These are phyloP conservation scores for Cercis canadensis DNA, from an alignment of 306 rosid genomes.

Conservation along the genomic window DNA sequence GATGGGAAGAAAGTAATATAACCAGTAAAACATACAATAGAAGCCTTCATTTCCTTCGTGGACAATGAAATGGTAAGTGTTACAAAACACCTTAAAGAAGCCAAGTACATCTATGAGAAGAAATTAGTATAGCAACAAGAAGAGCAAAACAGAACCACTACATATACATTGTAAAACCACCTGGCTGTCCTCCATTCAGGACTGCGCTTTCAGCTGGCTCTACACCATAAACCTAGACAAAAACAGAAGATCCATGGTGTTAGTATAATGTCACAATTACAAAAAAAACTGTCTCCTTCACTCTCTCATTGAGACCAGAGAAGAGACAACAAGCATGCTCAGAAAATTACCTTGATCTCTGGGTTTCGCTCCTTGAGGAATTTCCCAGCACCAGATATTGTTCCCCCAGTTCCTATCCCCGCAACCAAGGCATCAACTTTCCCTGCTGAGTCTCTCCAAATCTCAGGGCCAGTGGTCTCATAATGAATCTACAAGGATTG, in stretches of 20 bases:
- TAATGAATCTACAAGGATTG: conserved; percentile 68
- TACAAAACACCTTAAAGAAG: background rate
- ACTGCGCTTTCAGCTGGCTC: conserved; percentile 86
- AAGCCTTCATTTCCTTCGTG: background rate
- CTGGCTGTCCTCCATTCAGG: conserved; percentile 75
- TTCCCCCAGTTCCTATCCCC: conserved; percentile 89
- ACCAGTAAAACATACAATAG: background rate
- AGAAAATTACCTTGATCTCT: conserved; percentile 60
- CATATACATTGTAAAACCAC: conserved; percentile 45
- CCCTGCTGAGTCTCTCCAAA: conserved; percentile 82
- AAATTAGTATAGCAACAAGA: background rate
- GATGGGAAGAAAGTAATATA: background rate
- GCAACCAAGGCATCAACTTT: conserved; percentile 73
- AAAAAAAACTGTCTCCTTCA: conserved; percentile 6
- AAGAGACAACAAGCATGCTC: too few species aligned
- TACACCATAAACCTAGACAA: conserved; percentile 66
- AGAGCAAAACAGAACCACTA: background rate
- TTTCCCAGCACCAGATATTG: conserved; percentile 69
- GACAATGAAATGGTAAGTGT: background rate
- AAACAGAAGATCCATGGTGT: conserved; percentile 1
- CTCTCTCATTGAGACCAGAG: conserved; percentile 5
- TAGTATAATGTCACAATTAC: background rate
- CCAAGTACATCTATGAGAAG: background rate
- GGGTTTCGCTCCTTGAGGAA: conserved; percentile 83
- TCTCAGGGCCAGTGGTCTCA: conserved; percentile 90